A percentile compares a stretch with the other conserved stretches of the same genome.
These are phyloP conservation scores for Sporothrix luriei DNA, from an alignment of 2,329 filamentous ascomycete genomes.

Conservation along the genomic window DNA sequence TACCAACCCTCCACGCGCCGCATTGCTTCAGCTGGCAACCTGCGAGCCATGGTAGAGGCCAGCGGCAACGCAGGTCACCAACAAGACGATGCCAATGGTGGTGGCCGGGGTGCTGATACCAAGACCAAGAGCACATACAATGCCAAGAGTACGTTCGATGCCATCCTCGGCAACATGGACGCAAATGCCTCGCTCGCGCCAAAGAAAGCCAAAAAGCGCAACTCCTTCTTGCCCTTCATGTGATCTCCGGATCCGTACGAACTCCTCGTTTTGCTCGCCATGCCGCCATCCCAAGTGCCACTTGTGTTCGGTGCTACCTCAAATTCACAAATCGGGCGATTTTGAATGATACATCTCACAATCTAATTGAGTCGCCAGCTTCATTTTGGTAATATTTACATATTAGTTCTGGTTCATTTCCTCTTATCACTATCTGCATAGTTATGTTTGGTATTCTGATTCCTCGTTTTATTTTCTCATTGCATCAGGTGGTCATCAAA, in stretches of 20 bases:
- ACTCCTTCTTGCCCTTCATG: conserved; percentile 37
- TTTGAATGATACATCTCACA: not conserved
- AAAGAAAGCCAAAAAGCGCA: conserved; percentile 42
- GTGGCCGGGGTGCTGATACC: not conserved
- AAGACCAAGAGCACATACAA: conserved; percentile 17
- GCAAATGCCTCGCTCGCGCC: conserved; percentile 33
- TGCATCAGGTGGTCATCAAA: not conserved
- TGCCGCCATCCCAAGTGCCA: too few relatives aligned
- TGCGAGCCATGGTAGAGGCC: conserved; percentile 33
- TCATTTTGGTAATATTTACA: not conserved
- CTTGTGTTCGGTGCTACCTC: not conserved
- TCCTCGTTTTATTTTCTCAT: conserved; percentile 9
- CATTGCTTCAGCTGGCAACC: conserved; percentile 37
- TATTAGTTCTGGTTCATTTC: not conserved
- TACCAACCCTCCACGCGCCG: conserved; percentile 32
- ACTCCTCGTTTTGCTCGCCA: not conserved
- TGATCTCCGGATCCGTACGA: conserved; percentile 8
- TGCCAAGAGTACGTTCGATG: conserved; percentile 42
- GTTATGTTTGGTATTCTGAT: not conserved
- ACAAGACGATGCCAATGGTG: conserved; percentile 14
- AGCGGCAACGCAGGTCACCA: conserved; percentile 15
- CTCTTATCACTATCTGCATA: not conserved
- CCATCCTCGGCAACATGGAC: conserved; percentile 45
- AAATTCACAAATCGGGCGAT: not conserved
- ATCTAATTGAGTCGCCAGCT: not conserved